Base-by-base conservation (phyloP, 1,284 basidiomycete species). In the Leccinum fallax region DNA sequence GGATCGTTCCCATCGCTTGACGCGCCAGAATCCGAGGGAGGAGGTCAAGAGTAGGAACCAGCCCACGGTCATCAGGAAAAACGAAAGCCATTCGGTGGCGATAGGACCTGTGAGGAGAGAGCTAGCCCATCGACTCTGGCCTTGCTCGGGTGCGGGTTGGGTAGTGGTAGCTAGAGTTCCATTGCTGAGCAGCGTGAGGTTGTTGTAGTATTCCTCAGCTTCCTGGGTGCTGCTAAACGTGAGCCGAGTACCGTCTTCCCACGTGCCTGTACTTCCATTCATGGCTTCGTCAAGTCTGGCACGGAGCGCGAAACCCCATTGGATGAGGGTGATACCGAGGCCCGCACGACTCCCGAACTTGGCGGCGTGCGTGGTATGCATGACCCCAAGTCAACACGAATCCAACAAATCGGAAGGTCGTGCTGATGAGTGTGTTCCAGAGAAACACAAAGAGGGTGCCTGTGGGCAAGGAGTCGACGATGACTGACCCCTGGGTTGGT, bases 331-430 rank as follows among this genome's bases (percentile, higher is more conserved):
- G 64, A 98, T 84, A 26, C 97, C 97, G 40, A 99, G 84, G 34
- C 97, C 97, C 1, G 95, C 96, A 53, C 96, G 89, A 48, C 94
- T 95, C 55, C 97, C 97, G 67, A 94, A 89, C 70, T 96, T 94
- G 19, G 95, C 95, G 5, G 97, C 94, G 74, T 99, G 97, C 1
- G 96, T 97, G 5, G 93, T 94, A 75, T 95, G 94, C 28, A 97
- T 84, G 61, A 97, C 88, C 76, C 76, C 95, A 97, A 8, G 95
- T 97, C 76, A 97, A 87, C 63, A 96, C 85, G 85, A 97, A 97
- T 53, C 95, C 96, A 67, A 98, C 90, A 72, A 98, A 98, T 78
- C 98, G 95, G 89, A 99, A 99, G 40, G 94, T 94, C 67, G 95
- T 87, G 54, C 93, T 95, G 61, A 99, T 90, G 62, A 98, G 87